Evolutionary conservation across 768 basidiomycete species (phyloP).

Genomic region (Boletus vinaceobasis): DNA sequence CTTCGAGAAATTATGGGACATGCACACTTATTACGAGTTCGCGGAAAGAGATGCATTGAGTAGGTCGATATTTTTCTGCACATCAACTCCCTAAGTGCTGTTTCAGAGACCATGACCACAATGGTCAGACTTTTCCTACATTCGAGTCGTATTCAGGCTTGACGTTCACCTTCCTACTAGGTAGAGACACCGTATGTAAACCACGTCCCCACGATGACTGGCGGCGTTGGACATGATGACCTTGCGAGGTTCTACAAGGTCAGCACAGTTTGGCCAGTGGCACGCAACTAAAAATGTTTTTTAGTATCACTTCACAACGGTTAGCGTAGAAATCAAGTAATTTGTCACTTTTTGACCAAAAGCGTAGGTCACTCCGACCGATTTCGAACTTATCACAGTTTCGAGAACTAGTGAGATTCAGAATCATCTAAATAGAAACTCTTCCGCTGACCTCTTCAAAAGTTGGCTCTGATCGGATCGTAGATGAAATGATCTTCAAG

Average conservation of each 20-base stretch:
- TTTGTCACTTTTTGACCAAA: conserved; percentile 1
- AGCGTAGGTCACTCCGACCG: conserved; percentile 38
- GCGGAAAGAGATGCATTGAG: conserved; percentile 38
- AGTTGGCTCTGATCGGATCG: conserved; percentile 43
- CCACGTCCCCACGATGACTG: conserved; percentile 44
- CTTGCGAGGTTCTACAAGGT: conserved; percentile 47
- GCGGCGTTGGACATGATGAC: conserved; percentile 42
- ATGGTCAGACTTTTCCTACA: conserved; percentile 29
- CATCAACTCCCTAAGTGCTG: not conserved
- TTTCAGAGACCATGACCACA: conserved; percentile 40
- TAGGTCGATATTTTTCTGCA: conserved; percentile 16
- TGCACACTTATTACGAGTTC: conserved; percentile 45
- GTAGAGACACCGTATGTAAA: conserved; percentile 41
- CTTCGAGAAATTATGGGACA: conserved; percentile 46
- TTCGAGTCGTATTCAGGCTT: not conserved
- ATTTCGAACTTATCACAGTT: conserved; percentile 39
- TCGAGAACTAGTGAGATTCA: conserved; percentile 37
- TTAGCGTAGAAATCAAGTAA: conserved; percentile 5
- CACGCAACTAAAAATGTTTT: not conserved
- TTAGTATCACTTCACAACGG: conserved; percentile 40
- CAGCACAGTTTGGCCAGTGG: not conserved
- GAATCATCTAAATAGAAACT: not conserved
- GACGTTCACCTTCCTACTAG: conserved; percentile 20
- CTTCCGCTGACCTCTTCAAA: not conserved
- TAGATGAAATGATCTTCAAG: conserved; percentile 48